phyloP scores from a whole-genome alignment of 345 rosid genomes.

The Raphanus raphanistrum region DNA sequence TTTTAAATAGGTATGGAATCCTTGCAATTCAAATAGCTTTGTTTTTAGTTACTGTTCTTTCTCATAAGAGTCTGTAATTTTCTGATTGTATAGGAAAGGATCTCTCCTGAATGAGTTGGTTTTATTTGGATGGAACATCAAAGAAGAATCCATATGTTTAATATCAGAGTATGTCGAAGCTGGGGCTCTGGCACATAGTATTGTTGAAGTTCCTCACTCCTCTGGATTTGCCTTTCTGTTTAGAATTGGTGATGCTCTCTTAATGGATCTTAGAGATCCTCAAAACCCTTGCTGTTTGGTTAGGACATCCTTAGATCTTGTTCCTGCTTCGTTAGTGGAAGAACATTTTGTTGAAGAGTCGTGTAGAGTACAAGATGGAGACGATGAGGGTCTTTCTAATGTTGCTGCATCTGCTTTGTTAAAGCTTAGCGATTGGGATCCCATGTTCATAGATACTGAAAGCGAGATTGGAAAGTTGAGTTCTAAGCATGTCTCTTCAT shows the following conservation, averaged over 20 bases:
- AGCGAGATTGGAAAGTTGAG: slow-evolving; percentile 48
- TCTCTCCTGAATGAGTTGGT: slow-evolving; percentile 64
- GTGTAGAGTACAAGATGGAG: slow-evolving; percentile 72
- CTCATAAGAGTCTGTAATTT: slow-evolving; percentile 19
- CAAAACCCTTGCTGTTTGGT: slow-evolving; percentile 65
- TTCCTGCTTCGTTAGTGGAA: slow-evolving; percentile 66
- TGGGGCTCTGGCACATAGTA: slow-evolving; percentile 75
- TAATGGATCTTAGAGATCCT: slow-evolving; percentile 96
- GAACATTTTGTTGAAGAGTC: slow-evolving; percentile 73
- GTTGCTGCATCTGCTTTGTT: slow-evolving; percentile 96
- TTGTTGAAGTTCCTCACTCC: slow-evolving; percentile 85
- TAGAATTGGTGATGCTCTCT: slow-evolving; percentile 87
- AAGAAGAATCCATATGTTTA: slow-evolving; percentile 51
- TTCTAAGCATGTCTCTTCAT: slow-evolving; percentile 70
- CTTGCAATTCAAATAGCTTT: slow-evolving; percentile 34
- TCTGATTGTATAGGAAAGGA: slow-evolving; percentile 65
- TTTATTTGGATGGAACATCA: slow-evolving; percentile 68
- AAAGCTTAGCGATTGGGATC: slow-evolving; percentile 91
- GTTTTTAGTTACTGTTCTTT: slow-evolving; percentile 23
- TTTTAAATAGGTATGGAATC: slow-evolving; percentile 75
- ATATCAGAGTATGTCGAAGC: slow-evolving; percentile 63
- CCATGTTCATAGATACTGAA: slow-evolving; percentile 90
- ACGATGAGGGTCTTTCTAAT: slow-evolving; percentile 90
- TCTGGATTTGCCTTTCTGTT: slow-evolving; percentile 86
- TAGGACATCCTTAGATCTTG: slow-evolving; percentile 67